Base-by-base conservation (phyloP, 805 yeast genomes). In the Hanseniaspora clermontiae region DNA sequence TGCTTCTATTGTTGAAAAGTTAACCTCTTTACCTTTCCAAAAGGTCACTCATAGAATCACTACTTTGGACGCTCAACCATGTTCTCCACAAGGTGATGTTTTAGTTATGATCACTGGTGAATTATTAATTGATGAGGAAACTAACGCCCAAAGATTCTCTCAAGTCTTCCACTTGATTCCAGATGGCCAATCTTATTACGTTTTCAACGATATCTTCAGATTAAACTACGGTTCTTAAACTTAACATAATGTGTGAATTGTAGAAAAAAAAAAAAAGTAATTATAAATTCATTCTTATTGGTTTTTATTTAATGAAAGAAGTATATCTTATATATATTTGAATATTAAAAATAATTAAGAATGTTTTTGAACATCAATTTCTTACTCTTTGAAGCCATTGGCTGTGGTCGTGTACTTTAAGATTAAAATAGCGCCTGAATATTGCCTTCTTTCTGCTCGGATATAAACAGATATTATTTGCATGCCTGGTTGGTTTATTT, bases 51-150 rank as follows among this genome's bases (percentile, higher is more conserved):
- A 93, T 76, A 80, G 95, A 74, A 84, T 93, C 68, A 83, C 95
- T 56, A 91, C 97, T 46, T 79, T 93, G 67, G 97, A 93, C 67
- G 97, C 97, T 48, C 98, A 93, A 74, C 98, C 98, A 51, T 96
- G 95, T 40, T 84, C 95, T 58, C 87, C 95, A 58, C 80, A 76
- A 64, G 91, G 93, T 60, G 97, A 91, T 68, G 95, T 93, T 57
- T 77, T 93, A 65, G 97, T 91, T 55, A 84, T 93, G 93, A 97
- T 93, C 64, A 93, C 98, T 56, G 98, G 98, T 61, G 96, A 87
- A 72, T 79, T 93, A 62, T 73, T 89, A 65, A 73, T 77, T 61
- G 98, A 93, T 70, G 97, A 91, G 61, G 97, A 93, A 76, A 86
- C 83, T 69, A 89, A 88, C 72, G 81, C 97, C 57, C 97, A 91